Base-by-base conservation (phyloP, 2,329 filamentous ascomycete species). In the Hymenoscyphus fraxineus region DNA sequence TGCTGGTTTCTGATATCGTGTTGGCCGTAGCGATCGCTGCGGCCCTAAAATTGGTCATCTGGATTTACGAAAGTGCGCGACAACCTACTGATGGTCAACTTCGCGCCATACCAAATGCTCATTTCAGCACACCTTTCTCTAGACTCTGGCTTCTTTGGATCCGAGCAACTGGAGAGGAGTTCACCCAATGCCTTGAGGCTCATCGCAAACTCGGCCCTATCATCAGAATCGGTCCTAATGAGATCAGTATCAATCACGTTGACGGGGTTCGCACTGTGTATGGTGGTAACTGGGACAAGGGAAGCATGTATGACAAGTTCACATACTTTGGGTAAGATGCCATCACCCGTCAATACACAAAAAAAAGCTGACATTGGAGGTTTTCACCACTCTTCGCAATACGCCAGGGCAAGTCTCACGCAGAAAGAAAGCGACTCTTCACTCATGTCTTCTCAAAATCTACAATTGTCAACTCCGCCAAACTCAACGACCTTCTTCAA, bases 361-460 rank as follows among this genome's bases (percentile, higher is more conserved):
- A 2, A 10, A 12, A 9, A 10, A 54, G 13, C 15, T 61, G 44
- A 54, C 38, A 31, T 40, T 22, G 6, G 16, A 61, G 59, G 32
- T 13, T 16, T 2, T 19, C 41, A 16, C 54, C 54, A 19, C 31
- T 91, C 83, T 92, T 95, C 75, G 88, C 88, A 2, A 88, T 87
- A 62, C 78, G 82, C 1, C 76, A 79, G 7, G 83, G 83, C 55
- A 86, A 83, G 61, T 76, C 82, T 6, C 91, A 94, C 75, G 87
- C 88, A 0, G 77, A 79, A 22, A 82, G 90, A 35, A 94, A 93
- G 75, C 85, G 89, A 35, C 89, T 92, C 84, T 74, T 95, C 47
- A 88, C 88, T 61, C 88, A 92, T 70, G 83, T 92, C 59, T 95
- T 93, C 77, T 91, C 89, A 67, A 95, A 94, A 72, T 90, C 89